These are phyloP conservation scores for Murraya koenigii DNA, from an alignment of 345 rosid species.

Conservation along the genomic window DNA sequence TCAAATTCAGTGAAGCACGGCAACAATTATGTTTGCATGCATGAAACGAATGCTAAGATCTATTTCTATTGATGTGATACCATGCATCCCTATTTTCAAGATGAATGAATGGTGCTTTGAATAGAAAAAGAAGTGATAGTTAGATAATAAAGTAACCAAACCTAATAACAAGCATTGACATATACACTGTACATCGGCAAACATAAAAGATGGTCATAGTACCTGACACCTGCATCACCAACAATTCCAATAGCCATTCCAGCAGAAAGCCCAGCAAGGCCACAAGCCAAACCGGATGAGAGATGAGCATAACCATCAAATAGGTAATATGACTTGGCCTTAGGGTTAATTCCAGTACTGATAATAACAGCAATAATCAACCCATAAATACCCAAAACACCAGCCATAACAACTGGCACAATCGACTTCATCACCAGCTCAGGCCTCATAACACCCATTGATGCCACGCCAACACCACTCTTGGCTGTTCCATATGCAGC, in stretches of 20 bases:
- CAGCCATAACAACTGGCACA: slow-evolving; percentile 98
- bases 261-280: slow-evolving; percentile 94
- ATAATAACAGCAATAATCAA: slow-evolving; percentile 92
- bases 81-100: not conserved
- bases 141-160: not conserved
- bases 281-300: slow-evolving; percentile 94
- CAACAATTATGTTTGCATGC: not conserved
- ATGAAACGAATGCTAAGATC: not conserved
- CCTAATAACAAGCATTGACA: not conserved
- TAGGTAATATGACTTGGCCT: slow-evolving; percentile 87
- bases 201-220: slow-evolving; percentile 10
- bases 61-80: not conserved
- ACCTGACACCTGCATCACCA: slow-evolving; percentile 98
- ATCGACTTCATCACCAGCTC: slow-evolving; percentile 96
- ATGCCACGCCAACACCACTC: slow-evolving; percentile 94
- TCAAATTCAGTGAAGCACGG: not conserved
- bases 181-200: not conserved
- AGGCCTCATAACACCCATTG: slow-evolving; percentile 97
- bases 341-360: slow-evolving; percentile 90
- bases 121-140: not conserved
- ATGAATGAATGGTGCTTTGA: not conserved
- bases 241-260: slow-evolving; percentile 98
- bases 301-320: slow-evolving; percentile 94
- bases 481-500: slow-evolving; percentile 96
- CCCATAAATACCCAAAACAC: slow-evolving; percentile 94